Evolutionary conservation across 768 basidiomycete species (phyloP), one percentile per base, ranked within the genome.

Genomic region (Pulveroboletus frians): DNA sequence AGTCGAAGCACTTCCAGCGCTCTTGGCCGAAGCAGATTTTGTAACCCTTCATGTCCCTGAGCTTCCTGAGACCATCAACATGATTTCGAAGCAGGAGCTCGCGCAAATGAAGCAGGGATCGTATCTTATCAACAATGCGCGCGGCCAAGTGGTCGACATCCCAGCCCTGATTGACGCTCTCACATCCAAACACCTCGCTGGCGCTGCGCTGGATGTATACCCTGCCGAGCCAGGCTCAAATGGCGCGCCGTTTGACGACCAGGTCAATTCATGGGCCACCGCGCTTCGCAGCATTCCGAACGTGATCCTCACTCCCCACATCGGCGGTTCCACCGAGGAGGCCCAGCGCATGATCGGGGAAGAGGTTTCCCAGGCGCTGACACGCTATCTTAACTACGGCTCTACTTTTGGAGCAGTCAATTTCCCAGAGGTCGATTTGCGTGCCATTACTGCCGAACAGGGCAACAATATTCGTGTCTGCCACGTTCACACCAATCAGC

Each of bases 271-370:
- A 1, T 99, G 93, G 86, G 78, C 89, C 6, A 81, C 78, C 53
- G 69, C 80, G 20, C 80, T 99, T 26, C 79, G 90, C 51, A 69
- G 72, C 1, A 72, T 92, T 49, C 83, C 86, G 44, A 99, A 99
- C 69, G 80, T 98, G 53, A 93, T 98, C 63, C 84, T 98, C 61
- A 98, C 96, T 0, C 96, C 96, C 18, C 96, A 99, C 65, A 98
- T 99, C 61, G 96, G 96, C 50, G 96, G 96, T 35, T 98, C 95
- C 27, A 99, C 96, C 15, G 96, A 99, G 68, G 96, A 99, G 68
- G 96, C 96, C 5, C 96, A 99, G 69, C 79, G 84, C 46, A 91
- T 94, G 83, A 98, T 99, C 51, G 96, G 96, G 13, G 85, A 91
- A 50, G 96, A 99, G 69, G 96, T 99, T 41, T 81, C 91, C 5